Percentiles rank a stretch among this genome's conserved stretches.
phyloP scores from a whole-genome alignment of 345 rosid genomes.

The Trapa bicornis region DNA sequence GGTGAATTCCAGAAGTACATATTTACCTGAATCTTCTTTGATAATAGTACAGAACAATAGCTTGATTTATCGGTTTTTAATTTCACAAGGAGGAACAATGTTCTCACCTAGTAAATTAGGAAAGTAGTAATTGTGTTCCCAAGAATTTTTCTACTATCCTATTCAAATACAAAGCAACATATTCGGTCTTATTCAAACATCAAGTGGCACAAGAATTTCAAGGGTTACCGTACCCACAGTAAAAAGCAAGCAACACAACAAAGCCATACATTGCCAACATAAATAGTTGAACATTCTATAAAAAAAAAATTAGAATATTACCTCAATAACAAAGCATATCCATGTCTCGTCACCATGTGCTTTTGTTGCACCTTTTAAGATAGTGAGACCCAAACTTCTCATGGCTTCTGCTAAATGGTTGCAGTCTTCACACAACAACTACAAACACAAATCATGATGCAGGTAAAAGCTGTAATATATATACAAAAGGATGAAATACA shows the following conservation, averaged over 20 bases:
- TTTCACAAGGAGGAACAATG: not conserved
- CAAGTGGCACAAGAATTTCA: not conserved
- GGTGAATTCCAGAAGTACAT: too few species aligned
- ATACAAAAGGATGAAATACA: not conserved
- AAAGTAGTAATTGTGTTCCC: too few species aligned
- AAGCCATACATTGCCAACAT: not conserved
- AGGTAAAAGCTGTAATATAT: not conserved
- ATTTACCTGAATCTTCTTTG: too few species aligned
- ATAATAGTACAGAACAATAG: too few species aligned
- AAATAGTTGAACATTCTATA: not conserved
- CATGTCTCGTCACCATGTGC: slow-evolving; percentile 66
- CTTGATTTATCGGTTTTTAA: not conserved
- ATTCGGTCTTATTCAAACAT: not conserved
- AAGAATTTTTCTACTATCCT: too few species aligned
- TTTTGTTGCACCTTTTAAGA: slow-evolving; percentile 79
- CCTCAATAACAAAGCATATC: slow-evolving; percentile 93
- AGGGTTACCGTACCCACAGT: not conserved
- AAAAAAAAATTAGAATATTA: slow-evolving; percentile 10
- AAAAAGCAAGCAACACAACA: too few species aligned
- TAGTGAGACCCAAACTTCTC: slow-evolving; percentile 67
- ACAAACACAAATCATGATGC: slow-evolving; percentile 19
- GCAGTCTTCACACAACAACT: slow-evolving; percentile 91
- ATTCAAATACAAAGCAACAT: too few species aligned
- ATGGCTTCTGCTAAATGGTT: slow-evolving; percentile 82
- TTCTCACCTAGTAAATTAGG: too few species aligned